Evolutionary conservation across 1,284 basidiomycete species (phyloP), one percentile per base, ranked within the genome.

Genomic region (Moniliella sp.): DNA sequence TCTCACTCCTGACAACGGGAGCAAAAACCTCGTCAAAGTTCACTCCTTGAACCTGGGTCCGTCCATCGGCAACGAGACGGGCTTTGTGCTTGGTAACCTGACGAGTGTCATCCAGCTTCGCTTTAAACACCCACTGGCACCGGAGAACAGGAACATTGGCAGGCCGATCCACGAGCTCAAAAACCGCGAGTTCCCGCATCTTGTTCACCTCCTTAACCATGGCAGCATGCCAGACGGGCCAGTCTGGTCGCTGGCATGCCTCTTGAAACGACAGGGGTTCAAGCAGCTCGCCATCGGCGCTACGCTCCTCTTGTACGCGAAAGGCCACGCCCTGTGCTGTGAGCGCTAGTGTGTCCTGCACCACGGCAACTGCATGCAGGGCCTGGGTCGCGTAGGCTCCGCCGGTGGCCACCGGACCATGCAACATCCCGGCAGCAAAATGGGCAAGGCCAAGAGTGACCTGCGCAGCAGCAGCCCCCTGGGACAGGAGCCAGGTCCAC

Each of bases 91-190:
- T 28, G 9, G 37, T 19, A 2, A 64, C 32, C 0, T 50, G 30
- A 0, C 64, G 61, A 2, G 50, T 15, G 1, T 44, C 45, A 15
- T 30, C 28, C 16, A 30, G 15, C 28, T 30, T 30, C 17, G 21
- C 17, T 14, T 30, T 30, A 18, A 30, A 30, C 14, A 30, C 28
- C 28, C 28, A 30, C 16, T 15, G 14, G 15, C 14, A 30, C 9
- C 28, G 17, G 7, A 30, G 17, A 11, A 30, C 28, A 11, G 10
- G 9, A n/a, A 16, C 12, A 4, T 18, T 18, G 12, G 11, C 15
- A 10, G 28, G 28, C 13, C 18, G 16, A n/a, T 16, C 15, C 9
- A 11, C n/a, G 14, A 30, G 15, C 16, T 18, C 16, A 16, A 16
- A 30, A 10, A 18, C 21, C 11, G 17, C 28, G 17, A 30, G 18